Base-by-base conservation (phyloP, 768 basidiomycete genomes). In the Tricholoma terreum region DNA sequence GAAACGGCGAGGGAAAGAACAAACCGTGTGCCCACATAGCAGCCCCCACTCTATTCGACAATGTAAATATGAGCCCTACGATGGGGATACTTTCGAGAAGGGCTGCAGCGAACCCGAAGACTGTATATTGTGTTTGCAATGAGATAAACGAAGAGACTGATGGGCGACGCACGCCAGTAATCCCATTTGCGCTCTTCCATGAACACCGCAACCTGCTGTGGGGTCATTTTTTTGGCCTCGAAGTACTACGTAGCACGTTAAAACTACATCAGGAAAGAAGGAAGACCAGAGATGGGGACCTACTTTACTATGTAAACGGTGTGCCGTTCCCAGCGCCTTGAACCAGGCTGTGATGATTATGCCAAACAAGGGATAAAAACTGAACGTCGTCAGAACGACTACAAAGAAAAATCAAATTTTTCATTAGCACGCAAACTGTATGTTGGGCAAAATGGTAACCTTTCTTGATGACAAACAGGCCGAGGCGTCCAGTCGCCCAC, bases 1-100 rank as follows among this genome's bases (percentile, higher is more conserved):
- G 17, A 38, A 21, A 11, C 21, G 12, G 40, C 14, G 43, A 24
- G 11, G 33, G 11, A 69, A 46, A 22, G 21, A 10, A 70, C 73
- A 19, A 46, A 90, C 88, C 90, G 60, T 87, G 84, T 4, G 90
- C 89, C 89, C 93, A 97, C 94, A 97, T 96, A 1, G 93, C 93
- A 2, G 92, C 94, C 6, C 94, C 94, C 22, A 96, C 82, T 6
- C 92, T 80, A 67, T 96, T 95, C 0, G 92, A 94, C 15, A 96
- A 77, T 1, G 86, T 86, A 67, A 96, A 92, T 9, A 89, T 71
- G 4, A 96, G 73, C 0, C 94, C 94, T 3, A 93, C 65, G 57
- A 97, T 80, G 0, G 94, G 94, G 0, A 96, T 72, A 1, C 81
- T 80, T 71, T 97, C 94, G 2, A 94, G 75, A 5, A 96, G 73